Conservation (phyloP, 805 yeast genomes). For the Hanseniaspora thailandica region DNA sequence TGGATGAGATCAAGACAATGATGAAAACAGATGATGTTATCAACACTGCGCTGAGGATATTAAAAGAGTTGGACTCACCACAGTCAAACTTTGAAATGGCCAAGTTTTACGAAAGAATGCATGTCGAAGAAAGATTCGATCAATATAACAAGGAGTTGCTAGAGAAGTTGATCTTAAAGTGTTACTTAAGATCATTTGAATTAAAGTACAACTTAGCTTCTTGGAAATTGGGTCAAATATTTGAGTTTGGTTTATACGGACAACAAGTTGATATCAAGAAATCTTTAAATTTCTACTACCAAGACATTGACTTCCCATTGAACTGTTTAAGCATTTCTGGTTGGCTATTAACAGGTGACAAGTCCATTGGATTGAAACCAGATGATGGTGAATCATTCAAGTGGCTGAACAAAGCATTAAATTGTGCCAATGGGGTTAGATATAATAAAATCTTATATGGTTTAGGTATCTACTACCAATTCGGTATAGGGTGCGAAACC, state of each 20-base stretch:
- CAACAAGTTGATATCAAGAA: constrained; percentile 37
- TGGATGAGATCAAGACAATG: not conserved
- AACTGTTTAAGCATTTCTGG: constrained; percentile 65
- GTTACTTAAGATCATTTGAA: constrained; percentile 48
- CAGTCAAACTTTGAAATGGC: constrained; percentile 52
- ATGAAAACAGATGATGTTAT: not conserved
- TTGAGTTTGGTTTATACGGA: constrained; percentile 55
- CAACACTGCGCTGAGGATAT: not conserved
- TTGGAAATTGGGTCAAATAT: constrained; percentile 57
- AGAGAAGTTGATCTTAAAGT: constrained; percentile 36
- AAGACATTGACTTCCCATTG: constrained; percentile 29
- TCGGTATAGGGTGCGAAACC: constrained; percentile 46
- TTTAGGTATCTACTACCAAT: constrained; percentile 54
- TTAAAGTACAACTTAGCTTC: constrained; percentile 56
- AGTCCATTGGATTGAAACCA: constrained; percentile 38
- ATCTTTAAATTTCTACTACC: constrained; percentile 64
- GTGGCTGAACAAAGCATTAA: constrained; percentile 50
- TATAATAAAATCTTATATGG: constrained; percentile 56
- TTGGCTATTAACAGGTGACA: constrained; percentile 58
- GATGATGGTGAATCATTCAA: constrained; percentile 55
- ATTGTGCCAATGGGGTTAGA: constrained; percentile 38
- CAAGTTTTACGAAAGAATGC: constrained; percentile 35
- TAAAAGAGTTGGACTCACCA: constrained; percentile 36
- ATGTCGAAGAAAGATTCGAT: constrained; percentile 21
- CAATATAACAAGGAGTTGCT: constrained; percentile 15